Evolutionary conservation across 2,329 filamentous ascomycete genomes (phyloP), one percentile per base, ranked within the genome.

Genomic region (Penicillium digitatum): DNA sequence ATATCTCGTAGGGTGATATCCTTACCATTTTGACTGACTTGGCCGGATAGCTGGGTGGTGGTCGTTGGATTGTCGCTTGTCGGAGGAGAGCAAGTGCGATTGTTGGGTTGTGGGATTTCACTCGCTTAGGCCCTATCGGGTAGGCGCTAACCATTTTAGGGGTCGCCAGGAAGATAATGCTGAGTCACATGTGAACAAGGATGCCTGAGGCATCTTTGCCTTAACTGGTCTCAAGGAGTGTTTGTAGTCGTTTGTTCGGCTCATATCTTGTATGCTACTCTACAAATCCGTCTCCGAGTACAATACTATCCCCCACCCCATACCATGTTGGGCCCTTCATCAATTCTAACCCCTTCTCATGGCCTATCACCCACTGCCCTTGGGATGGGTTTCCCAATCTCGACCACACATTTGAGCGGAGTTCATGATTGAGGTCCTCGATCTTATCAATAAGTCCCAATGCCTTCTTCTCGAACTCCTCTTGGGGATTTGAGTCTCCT

Each of bases 341-440:
- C 55, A 84, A 85, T 66, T 93, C 88, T 52, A 96, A 74, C 0
- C 92, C 92, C 64, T 80, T 87, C 70, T 93, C 90, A 64, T 95
- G 84, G 0, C 93, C 92, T n/a, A 96, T 85, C 24, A 88, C 76
- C 91, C 93, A 96, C 67, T 94, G 88, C 0, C 87, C 87, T 12
- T 78, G 78, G 1, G 69, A 69, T 27, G 72, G 73, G 52, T 35
- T 68, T 66, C 37, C 72, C 76, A 20, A 58, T 42, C 54, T 53
- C 32, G 84, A 82, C 89, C 90, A 95, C 48, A 87, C 87, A 65
- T 88, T 82, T 11, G 73, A 73, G 68, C 86, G 79, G 26, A 96
- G 76, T 87, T 87, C 92, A 10, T 67, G 70, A 72, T 97, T 97
- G 62, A 95, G 82, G 57, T 82, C 78, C 40, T 94, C 89, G 47